phyloP scores from a whole-genome alignment of 331 rosid species.

The Quercus tomentella region DNA sequence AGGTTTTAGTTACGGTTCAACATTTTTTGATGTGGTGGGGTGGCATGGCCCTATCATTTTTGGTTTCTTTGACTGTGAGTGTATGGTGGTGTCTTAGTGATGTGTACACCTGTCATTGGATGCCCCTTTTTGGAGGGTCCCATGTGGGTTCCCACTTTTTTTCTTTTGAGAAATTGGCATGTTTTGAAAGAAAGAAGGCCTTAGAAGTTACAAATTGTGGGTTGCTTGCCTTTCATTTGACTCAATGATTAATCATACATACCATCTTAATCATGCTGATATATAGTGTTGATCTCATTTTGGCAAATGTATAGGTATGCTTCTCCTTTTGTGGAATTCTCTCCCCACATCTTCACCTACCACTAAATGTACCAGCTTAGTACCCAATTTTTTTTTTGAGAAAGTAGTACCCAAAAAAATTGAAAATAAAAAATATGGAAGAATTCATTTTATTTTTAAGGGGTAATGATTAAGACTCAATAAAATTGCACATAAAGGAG shows the following conservation, averaged over 20 bases:
- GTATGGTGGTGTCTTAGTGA: slow-evolving; percentile 19
- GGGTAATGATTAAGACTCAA: neutral
- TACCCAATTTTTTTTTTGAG: too few species aligned
- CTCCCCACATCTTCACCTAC: neutral
- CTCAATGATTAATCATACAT: slow-evolving; percentile 58
- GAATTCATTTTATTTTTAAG: neutral
- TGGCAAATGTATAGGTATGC: neutral
- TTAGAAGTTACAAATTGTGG: slow-evolving; percentile 18
- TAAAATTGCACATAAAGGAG: neutral
- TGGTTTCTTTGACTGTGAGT: slow-evolving; percentile 37
- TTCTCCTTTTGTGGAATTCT: neutral
- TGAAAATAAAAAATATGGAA: neutral
- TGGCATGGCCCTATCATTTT: slow-evolving; percentile 13
- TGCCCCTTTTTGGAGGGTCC: neutral
- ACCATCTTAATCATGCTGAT: slow-evolving; percentile 34
- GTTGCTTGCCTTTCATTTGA: slow-evolving; percentile 42
- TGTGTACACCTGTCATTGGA: slow-evolving; percentile 28
- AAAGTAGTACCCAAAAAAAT: too few species aligned
- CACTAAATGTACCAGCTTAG: neutral
- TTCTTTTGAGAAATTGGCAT: too few species aligned
- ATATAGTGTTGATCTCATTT: slow-evolving; percentile 3
- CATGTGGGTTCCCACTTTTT: neutral
- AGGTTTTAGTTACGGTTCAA: too few species aligned
- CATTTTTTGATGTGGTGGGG: neutral
- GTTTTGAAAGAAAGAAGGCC: neutral